Percentiles rank a stretch among this genome's conserved stretches.
These are phyloP conservation scores for Pythium chondricola DNA, from an alignment of 352 stramenopile genomes.

Conservation along the genomic window DNA sequence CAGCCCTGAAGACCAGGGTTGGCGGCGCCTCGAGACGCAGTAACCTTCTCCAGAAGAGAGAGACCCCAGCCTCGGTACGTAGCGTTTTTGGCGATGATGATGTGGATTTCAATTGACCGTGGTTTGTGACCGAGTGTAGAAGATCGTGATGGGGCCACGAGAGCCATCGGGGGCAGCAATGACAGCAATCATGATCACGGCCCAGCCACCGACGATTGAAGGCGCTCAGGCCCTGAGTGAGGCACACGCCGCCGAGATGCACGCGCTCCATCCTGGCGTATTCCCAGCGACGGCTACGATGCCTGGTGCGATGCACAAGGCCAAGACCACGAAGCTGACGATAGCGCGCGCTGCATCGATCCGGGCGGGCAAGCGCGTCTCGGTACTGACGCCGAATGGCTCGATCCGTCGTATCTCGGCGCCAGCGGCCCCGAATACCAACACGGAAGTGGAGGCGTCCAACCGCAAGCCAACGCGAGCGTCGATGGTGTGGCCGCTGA, in stretches of 20 bases:
- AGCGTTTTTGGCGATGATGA: background rate
- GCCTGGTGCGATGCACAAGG: background rate
- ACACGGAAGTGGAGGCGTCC: too few species aligned
- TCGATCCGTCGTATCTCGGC: slow-evolving; percentile 9
- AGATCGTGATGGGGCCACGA: slow-evolving; percentile 48
- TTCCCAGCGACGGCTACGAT: background rate
- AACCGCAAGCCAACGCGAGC: background rate
- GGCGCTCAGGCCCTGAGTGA: slow-evolving; percentile 39
- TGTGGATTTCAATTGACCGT: background rate
- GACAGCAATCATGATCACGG: slow-evolving; percentile 36
- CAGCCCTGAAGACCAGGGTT: background rate
- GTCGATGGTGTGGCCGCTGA: slow-evolving; percentile 6
- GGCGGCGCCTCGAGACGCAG: slow-evolving; percentile 19
- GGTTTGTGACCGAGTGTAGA: slow-evolving; percentile 12
- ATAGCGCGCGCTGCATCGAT: slow-evolving; percentile 14
- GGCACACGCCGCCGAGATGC: slow-evolving; percentile 32
- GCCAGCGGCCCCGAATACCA: too few species aligned
- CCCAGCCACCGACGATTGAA: slow-evolving; percentile 46
- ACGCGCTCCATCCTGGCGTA: slow-evolving; percentile 22
- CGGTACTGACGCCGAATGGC: slow-evolving; percentile 2
- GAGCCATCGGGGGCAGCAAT: slow-evolving; percentile 43
- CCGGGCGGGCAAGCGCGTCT: slow-evolving; percentile 15
- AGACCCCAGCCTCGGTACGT: slow-evolving; percentile 28
- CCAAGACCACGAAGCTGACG: slow-evolving; percentile 2
- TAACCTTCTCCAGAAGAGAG: slow-evolving; percentile 47